Conservation (phyloP, 2,329 filamentous ascomycete genomes). For the Botrytis byssoidea region DNA sequence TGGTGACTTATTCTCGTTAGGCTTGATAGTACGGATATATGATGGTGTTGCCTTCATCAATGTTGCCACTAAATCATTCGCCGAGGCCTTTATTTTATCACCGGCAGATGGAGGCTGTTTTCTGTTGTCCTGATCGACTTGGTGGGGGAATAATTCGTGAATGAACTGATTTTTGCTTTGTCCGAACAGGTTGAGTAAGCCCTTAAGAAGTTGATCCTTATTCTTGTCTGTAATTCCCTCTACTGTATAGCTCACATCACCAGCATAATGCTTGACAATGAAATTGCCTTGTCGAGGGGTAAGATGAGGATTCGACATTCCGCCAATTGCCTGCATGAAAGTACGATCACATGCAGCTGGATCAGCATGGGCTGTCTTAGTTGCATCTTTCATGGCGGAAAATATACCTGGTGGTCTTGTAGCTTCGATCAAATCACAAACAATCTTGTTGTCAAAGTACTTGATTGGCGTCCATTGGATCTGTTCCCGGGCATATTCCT, state of each 20-base stretch:
- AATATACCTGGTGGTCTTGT: slow-evolving; percentile 88
- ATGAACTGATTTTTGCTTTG: slow-evolving; percentile 83
- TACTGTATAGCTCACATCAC: slow-evolving; percentile 91
- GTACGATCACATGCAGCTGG: slow-evolving; percentile 91
- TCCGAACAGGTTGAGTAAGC: slow-evolving; percentile 81
- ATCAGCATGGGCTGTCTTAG: slow-evolving; percentile 96
- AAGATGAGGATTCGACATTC: slow-evolving; percentile 87
- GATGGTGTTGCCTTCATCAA: slow-evolving; percentile 97
- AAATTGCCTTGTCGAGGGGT: slow-evolving; percentile 92
- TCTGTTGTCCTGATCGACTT: slow-evolving; percentile 94
- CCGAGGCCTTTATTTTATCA: slow-evolving; percentile 92
- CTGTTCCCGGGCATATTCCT: slow-evolving; percentile 92
- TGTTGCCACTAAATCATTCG: slow-evolving; percentile 91
- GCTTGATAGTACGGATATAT: slow-evolving; percentile 98
- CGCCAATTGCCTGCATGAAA: slow-evolving; percentile 90
- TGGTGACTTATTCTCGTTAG: slow-evolving; percentile 97
- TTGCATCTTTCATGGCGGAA: slow-evolving; percentile 94
- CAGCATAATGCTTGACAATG: slow-evolving; percentile 98
- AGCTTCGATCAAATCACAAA: slow-evolving; percentile 95
- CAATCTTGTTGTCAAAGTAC: slow-evolving; percentile 99
- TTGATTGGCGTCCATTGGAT: slow-evolving; percentile 99
- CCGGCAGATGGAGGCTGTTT: slow-evolving; percentile 91
- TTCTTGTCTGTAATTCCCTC: slow-evolving; percentile 99
- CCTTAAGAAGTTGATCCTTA: slow-evolving; percentile 95
- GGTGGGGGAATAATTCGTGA: slow-evolving; percentile 83